These are phyloP conservation scores for Myriosclerotinia scirpicola DNA, from an alignment of 2,329 filamentous ascomycete species.

Conservation along the genomic window DNA sequence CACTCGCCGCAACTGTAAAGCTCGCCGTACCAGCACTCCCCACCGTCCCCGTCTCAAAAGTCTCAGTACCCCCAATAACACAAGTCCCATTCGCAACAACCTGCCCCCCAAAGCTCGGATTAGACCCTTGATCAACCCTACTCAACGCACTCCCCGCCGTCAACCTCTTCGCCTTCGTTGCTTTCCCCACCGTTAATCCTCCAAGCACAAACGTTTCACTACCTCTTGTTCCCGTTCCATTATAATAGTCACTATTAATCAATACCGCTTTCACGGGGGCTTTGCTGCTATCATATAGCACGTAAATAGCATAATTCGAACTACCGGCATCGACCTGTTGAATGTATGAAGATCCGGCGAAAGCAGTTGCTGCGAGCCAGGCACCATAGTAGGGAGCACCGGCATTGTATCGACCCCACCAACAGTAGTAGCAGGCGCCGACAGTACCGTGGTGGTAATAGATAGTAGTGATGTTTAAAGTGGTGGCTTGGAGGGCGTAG, in stretches of 20 bases:
- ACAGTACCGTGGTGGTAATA: conserved; percentile 40
- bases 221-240: conserved; percentile 30
- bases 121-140: conserved; percentile 47
- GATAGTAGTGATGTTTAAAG: conserved; percentile 31
- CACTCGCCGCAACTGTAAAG: conserved; percentile 47
- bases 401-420: conserved; percentile 35
- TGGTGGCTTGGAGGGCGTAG: conserved; percentile 31
- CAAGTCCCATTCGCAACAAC: conserved; percentile 50
- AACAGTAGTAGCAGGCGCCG: conserved; percentile 41
- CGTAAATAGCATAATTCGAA: conserved; percentile 32
- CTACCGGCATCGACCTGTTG: conserved; percentile 31
- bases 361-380: conserved; percentile 33
- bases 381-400: conserved; percentile 39
- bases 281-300: conserved; percentile 29
- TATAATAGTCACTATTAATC: conserved; percentile 37
- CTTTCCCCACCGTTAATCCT: conserved; percentile 25
- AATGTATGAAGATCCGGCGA: conserved; percentile 35
- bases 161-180: conserved; percentile 35
- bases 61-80: conserved; percentile 45
- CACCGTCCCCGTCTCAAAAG: conserved; percentile 40
- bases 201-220: conserved; percentile 31
- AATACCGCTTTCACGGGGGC: conserved; percentile 31
- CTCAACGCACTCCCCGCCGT: conserved; percentile 46
- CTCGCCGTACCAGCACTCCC: conserved; percentile 44
- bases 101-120: conserved; percentile 49